Conservation (phyloP, 345 rosid genomes). For the Linum usitatissimum region DNA sequence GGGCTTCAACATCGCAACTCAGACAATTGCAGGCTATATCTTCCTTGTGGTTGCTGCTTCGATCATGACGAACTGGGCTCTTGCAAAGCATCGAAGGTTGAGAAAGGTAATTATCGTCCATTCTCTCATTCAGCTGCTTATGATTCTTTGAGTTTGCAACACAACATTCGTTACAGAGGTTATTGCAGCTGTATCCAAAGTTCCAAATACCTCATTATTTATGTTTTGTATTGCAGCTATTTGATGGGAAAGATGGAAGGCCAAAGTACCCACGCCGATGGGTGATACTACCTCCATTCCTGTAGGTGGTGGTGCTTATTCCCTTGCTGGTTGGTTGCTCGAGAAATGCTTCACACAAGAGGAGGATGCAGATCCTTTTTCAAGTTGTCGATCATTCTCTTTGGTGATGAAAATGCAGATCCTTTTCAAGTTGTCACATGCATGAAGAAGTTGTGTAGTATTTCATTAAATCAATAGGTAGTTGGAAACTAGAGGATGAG, state of each 20-base stretch:
- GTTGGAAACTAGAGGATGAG: neutral
- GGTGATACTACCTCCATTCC: conserved; percentile 89
- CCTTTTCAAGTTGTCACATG: neutral
- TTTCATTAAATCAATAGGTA: neutral
- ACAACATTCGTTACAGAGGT: no score
- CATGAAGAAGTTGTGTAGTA: neutral
- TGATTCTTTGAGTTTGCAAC: neutral
- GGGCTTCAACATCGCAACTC: conserved; percentile 93
- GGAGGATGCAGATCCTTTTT: neutral
- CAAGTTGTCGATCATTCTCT: neutral
- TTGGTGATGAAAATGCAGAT: neutral
- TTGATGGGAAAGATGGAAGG: conserved; percentile 89
- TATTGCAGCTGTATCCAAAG: no score
- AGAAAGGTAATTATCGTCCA: conserved; percentile 48
- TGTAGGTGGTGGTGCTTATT: conserved; percentile 25
- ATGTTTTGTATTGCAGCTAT: conserved; percentile 41
- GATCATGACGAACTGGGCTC: conserved; percentile 98
- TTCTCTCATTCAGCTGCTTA: neutral
- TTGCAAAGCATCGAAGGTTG: conserved; percentile 82
- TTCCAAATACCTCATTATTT: neutral
- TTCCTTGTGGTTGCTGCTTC: conserved; percentile 68
- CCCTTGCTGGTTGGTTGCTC: neutral
- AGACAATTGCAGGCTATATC: conserved; percentile 78
- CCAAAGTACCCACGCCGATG: conserved; percentile 87
- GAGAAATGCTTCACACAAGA: neutral